These are phyloP conservation scores for Sporothrix globosa DNA, from an alignment of 2,329 filamentous ascomycete species.

Conservation along the genomic window DNA sequence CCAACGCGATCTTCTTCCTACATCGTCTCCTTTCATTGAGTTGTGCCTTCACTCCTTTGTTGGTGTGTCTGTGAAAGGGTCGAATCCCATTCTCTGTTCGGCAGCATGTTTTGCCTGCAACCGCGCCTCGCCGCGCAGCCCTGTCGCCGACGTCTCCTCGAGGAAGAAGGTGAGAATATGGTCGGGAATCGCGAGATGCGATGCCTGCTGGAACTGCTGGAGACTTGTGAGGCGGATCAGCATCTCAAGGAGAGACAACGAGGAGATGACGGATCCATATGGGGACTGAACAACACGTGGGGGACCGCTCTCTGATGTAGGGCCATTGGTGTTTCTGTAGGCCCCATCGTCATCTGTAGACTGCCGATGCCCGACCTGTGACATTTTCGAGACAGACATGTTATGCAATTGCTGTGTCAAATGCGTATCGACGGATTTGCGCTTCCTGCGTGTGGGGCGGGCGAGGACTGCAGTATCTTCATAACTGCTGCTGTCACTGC, in stretches of 20 bases:
- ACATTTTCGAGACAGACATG: conserved; percentile 44
- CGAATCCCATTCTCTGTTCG: conserved; percentile 57
- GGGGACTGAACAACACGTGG: conserved; percentile 51
- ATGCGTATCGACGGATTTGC: conserved; percentile 44
- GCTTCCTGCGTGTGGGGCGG: not conserved
- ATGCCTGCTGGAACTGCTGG: conserved; percentile 88
- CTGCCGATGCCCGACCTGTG: not conserved
- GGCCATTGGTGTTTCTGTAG: not conserved
- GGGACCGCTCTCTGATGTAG: conserved; percentile 34
- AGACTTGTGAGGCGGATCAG: conserved; percentile 81
- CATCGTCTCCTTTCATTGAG: not conserved
- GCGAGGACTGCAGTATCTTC: not conserved
- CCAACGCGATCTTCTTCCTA: conserved; percentile 16
- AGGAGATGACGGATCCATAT: conserved; percentile 58
- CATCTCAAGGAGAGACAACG: conserved; percentile 80
- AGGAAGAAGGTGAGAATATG: conserved; percentile 89
- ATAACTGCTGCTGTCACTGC: not conserved
- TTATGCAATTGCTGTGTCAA: conserved; percentile 49
- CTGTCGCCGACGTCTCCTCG: conserved; percentile 60
- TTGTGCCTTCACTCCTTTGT: conserved; percentile 31
- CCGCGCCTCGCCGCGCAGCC: conserved; percentile 52
- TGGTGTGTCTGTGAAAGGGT: conserved; percentile 57
- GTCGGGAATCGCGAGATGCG: conserved; percentile 86
- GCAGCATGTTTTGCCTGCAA: conserved; percentile 52
- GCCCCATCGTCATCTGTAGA: not conserved